Base-by-base conservation (phyloP, 2,329 filamentous ascomycete genomes). In the Aspergillus piperis region DNA sequence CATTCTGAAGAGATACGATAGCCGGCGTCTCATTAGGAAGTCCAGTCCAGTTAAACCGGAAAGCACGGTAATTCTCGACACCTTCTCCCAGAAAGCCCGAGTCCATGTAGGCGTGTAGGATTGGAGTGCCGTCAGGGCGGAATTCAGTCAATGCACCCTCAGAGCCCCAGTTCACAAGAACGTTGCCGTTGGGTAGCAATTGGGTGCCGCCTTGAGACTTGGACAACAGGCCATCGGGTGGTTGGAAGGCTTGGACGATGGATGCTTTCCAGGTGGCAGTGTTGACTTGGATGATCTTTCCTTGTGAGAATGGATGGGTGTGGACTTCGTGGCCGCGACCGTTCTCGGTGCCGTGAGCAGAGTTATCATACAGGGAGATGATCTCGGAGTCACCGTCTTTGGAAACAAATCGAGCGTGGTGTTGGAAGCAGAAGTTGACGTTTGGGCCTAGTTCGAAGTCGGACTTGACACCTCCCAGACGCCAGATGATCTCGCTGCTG, bases 41-140 rank as follows among this genome's bases (percentile, higher is more conserved):
- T 15, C 75, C 75, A 1, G 63, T 61, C 51, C 74, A 78, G 21
- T 70, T 62, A n/a, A 59, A 66, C 58, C 78, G 78, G 66, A 72
- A 78, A 0, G 74, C 60, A 17, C 77, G 73, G 62, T 79, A 79
- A n/a, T 71, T 77, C 50, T 69, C 69, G 60, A 74, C 74, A 3
- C 70, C 68, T 0, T 59, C 30, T 1, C 68, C 70, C 7, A 55
- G 58, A 49, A 77, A 78, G 11, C 62, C 64, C 13, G 73, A 73
- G 19, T 74, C 73, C 68, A 75, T 72, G 23, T 74, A 55, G 7
- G 71, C 15, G 11, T 36, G 32, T 6, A 36, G 11, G 1, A 36
- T 36, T 5, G 32, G 32, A 11, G 67, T 64, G 21, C 75, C 75
- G 11, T 72, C 64, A 1, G 68, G 57, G 0, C 68, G 64, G 55